Evolutionary conservation across 805 yeast species (phyloP).

Genomic region (Spathaspora girioi): DNA sequence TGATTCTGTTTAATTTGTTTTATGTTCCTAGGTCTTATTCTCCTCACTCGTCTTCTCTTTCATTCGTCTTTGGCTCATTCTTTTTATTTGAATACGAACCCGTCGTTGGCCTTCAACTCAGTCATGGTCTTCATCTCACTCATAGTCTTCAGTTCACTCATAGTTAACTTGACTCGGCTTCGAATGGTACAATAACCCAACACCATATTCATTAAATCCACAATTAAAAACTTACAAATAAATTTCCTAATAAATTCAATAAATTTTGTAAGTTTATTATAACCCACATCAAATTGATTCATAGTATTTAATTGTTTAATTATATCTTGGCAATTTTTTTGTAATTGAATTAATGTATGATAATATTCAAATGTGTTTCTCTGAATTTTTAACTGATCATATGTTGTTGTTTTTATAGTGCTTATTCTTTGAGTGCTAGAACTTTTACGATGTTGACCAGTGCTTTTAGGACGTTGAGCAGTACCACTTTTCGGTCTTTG

Average conservation of each 20-base stretch:
- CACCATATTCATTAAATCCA: slow-evolving; percentile 35
- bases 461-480: too few relatives aligned
- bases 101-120: too few relatives aligned
- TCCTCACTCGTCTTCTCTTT: too few relatives aligned
- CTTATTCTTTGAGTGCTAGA: slow-evolving; percentile 1
- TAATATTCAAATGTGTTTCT: slow-evolving; percentile 33
- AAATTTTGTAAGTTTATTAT: slow-evolving; percentile 19
- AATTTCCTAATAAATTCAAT: slow-evolving; percentile 33
- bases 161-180: too few relatives aligned
- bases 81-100: too few relatives aligned
- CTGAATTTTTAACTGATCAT: slow-evolving; percentile 28
- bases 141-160: too few relatives aligned
- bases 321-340: slow-evolving; percentile 6
- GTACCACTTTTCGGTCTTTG: too few relatives aligned
- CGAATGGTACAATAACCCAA: slow-evolving; percentile 21
- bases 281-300: background rate
- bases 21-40: too few relatives aligned
- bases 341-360: slow-evolving; percentile 9
- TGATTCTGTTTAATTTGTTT: too few relatives aligned
- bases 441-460: background rate
- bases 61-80: too few relatives aligned
- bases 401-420: slow-evolving; percentile 3
- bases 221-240: slow-evolving; percentile 32
- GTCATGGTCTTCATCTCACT: too few relatives aligned
- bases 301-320: slow-evolving; percentile 5